Evolutionary conservation across 176 grass and related monocot genomes (phyloP).

Genomic region (Eragrostis curvula): DNA sequence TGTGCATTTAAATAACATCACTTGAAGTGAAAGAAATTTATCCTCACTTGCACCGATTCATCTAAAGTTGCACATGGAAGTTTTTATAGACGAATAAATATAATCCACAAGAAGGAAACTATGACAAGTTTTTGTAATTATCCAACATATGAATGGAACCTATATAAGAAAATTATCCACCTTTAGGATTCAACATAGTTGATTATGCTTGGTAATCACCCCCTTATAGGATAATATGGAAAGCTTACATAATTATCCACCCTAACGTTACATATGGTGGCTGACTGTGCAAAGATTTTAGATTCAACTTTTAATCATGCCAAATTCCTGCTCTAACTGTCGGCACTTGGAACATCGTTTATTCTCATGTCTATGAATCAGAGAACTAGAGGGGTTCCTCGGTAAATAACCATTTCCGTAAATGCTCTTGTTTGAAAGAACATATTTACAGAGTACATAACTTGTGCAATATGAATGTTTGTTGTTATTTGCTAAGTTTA

Average conservation of each 20-base stretch:
- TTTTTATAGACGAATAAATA: too few relatives aligned
- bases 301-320: neutral
- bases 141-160: too few relatives aligned
- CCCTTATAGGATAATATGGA: too few relatives aligned
- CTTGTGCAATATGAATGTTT: neutral
- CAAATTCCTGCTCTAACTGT: neutral
- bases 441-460: neutral
- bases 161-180: too few relatives aligned
- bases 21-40: neutral
- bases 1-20: neutral
- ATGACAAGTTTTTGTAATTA: too few relatives aligned
- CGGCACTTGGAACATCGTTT: neutral
- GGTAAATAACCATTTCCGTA: neutral
- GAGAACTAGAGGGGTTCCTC: neutral
- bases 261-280: neutral
- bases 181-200: too few relatives aligned
- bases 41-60: too few relatives aligned
- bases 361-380: neutral
- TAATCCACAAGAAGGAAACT: too few relatives aligned
- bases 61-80: too few relatives aligned
- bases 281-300: neutral
- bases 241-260: too few relatives aligned
- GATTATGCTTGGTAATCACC: too few relatives aligned
- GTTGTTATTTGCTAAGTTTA: neutral
- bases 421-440: slow-evolving; percentile 9